A percentile compares a stretch with the other conserved stretches of the same genome.
These are phyloP conservation scores for Phytophthora podocarpi DNA, from an alignment of 352 stramenopile genomes.

Conservation along the genomic window DNA sequence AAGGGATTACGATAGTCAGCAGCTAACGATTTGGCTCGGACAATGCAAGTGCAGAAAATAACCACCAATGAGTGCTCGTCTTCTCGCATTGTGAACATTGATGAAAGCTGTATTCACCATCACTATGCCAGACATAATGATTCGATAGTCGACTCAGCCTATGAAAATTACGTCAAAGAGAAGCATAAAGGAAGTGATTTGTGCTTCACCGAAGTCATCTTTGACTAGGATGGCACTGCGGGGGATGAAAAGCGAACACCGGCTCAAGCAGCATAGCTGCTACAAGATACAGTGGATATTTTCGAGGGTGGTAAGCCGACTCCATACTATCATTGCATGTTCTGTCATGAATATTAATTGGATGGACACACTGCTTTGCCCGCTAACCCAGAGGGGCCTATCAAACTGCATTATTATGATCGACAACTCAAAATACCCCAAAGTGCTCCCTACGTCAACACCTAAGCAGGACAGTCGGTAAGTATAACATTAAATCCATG, in stretches of 20 bases:
- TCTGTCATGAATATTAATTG: slow-evolving; percentile 22
- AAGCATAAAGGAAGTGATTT: too few relatives aligned
- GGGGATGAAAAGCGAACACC: too few relatives aligned
- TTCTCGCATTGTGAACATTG: slow-evolving; percentile 27
- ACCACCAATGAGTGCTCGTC: not conserved
- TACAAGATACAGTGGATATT: slow-evolving; percentile 10
- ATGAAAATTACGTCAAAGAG: too few relatives aligned
- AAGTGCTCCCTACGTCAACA: too few relatives aligned
- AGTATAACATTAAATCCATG: too few relatives aligned
- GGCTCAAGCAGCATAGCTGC: too few relatives aligned
- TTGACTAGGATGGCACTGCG: too few relatives aligned
- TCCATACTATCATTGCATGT: slow-evolving; percentile 31
- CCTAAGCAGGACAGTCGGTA: too few relatives aligned
- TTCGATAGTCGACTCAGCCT: slow-evolving; percentile 23
- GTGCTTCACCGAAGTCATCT: too few relatives aligned
- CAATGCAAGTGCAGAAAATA: slow-evolving; percentile 7
- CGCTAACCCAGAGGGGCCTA: not conserved
- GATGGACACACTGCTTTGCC: slow-evolving; percentile 9
- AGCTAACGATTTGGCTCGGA: slow-evolving; percentile 7
- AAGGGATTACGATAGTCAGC: not conserved
- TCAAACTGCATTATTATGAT: too few relatives aligned
- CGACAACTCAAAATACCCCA: too few relatives aligned
- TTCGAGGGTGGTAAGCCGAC: slow-evolving; percentile 25
- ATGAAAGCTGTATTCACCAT: slow-evolving; percentile 38
- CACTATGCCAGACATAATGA: too few relatives aligned